These are phyloP conservation scores for Lactifluus subvellereus DNA, from an alignment of 768 basidiomycete species.

Conservation along the genomic window DNA sequence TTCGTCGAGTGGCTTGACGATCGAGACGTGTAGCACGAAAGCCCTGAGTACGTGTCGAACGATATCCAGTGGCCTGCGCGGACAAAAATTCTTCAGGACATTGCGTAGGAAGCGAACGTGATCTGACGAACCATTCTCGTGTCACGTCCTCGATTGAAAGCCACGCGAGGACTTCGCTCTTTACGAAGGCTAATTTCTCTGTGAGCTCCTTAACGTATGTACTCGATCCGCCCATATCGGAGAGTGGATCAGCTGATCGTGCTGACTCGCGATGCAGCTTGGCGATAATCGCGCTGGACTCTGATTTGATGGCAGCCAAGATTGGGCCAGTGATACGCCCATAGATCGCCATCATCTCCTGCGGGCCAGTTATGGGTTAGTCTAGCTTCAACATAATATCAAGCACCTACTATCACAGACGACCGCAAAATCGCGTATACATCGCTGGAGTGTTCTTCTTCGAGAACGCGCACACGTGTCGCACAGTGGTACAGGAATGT, in stretches of 20 bases:
- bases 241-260: conserved; percentile 57
- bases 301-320: conserved; percentile 65
- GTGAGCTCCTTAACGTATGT: conserved; percentile 88
- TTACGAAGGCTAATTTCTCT: conserved; percentile 81
- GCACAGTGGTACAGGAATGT: conserved; percentile 78
- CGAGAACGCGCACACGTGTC: conserved; percentile 56
- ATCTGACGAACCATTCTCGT: conserved; percentile 60
- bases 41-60: conserved; percentile 76
- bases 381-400: background rate
- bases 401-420: conserved; percentile 48
- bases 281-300: conserved; percentile 71
- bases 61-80: conserved; percentile 37
- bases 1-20: conserved; percentile 87
- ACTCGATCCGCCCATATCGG: conserved; percentile 56
- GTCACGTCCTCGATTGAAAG: conserved; percentile 68
- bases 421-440: conserved; percentile 53
- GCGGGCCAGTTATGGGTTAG: background rate
- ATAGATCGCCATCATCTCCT: conserved; percentile 51
- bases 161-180: conserved; percentile 64
- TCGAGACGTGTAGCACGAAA: conserved; percentile 92
- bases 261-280: conserved; percentile 81
- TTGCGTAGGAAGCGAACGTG: background rate
- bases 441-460: conserved; percentile 57
- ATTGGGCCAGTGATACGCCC: conserved; percentile 58
- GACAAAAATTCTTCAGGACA: background rate